Conservation (phyloP, 2,329 filamentous ascomycete species). For the Sphaerulina musiva region DNA sequence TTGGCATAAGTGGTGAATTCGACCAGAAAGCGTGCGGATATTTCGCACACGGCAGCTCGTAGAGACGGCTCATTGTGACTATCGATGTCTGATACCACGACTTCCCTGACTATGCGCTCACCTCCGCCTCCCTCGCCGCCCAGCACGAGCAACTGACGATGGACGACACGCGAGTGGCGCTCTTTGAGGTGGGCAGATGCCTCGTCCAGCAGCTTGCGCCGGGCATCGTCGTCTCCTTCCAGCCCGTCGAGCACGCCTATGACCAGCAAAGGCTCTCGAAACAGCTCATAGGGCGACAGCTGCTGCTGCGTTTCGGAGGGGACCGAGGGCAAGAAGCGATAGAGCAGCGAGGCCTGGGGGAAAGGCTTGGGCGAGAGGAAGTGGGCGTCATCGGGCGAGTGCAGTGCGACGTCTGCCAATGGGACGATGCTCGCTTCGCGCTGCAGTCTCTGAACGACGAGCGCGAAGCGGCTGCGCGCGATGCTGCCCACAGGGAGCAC, state of each 20-base stretch:
- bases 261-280: slow-evolving; percentile 74
- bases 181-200: slow-evolving; percentile 30
- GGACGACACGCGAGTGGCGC: slow-evolving; percentile 30
- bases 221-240: slow-evolving; percentile 48
- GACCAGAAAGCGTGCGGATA: slow-evolving; percentile 41
- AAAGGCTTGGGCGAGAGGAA: slow-evolving; percentile 75
- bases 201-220: slow-evolving; percentile 26
- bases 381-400: slow-evolving; percentile 12
- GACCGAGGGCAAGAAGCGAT: slow-evolving; percentile 74
- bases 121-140: slow-evolving; percentile 6
- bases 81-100: slow-evolving; percentile 16
- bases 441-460: slow-evolving; percentile 71
- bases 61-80: slow-evolving; percentile 28
- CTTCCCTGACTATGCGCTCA: slow-evolving; percentile 12
- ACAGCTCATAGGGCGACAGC: slow-evolving; percentile 82
- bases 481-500: slow-evolving; percentile 83
- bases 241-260: slow-evolving; percentile 81
- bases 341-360: slow-evolving; percentile 77
- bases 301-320: slow-evolving; percentile 73
- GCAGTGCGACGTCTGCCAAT: slow-evolving; percentile 21
- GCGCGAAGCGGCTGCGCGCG: slow-evolving; percentile 69
- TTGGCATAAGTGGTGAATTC: slow-evolving; percentile 45
- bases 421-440: slow-evolving; percentile 66
- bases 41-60: slow-evolving; percentile 42
- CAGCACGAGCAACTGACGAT: slow-evolving; percentile 29